A percentile compares a stretch with the other conserved stretches of the same genome.
These are phyloP conservation scores for Diaporthe citrichinensis DNA, from an alignment of 2,329 filamentous ascomycete species.

Conservation along the genomic window DNA sequence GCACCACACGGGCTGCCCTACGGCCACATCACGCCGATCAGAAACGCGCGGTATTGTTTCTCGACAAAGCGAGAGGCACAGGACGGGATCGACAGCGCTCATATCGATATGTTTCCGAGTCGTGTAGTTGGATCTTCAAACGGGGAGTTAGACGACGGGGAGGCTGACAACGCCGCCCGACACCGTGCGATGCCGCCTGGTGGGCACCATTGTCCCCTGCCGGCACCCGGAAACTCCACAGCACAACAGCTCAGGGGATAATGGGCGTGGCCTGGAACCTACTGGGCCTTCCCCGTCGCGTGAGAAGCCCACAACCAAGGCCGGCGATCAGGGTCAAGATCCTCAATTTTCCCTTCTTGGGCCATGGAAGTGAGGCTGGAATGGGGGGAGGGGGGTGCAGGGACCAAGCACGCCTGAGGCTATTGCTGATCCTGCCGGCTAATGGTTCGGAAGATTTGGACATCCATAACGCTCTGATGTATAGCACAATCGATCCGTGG, in stretches of 20 bases:
- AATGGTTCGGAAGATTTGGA: conserved; percentile 27
- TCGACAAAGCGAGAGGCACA: conserved; percentile 12
- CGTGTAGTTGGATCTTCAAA: conserved; percentile 13
- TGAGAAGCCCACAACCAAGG: conserved; percentile 10
- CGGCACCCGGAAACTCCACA: conserved; percentile 23
- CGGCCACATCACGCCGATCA: conserved; percentile 1
- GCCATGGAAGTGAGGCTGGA: conserved; percentile 14
- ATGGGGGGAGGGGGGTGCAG: neutral
- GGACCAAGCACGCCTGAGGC: conserved; percentile 9
- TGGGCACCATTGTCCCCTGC: conserved; percentile 7
- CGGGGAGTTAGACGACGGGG: conserved; percentile 7
- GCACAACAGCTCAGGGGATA: conserved; percentile 32
- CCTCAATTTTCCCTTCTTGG: conserved; percentile 23
- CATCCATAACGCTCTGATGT: conserved; percentile 24
- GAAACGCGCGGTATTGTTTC: neutral
- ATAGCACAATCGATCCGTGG: conserved; percentile 25
- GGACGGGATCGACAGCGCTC: conserved; percentile 23
- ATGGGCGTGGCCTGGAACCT: conserved; percentile 30
- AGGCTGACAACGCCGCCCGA: conserved; percentile 24
- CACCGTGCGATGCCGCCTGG: conserved; percentile 14
- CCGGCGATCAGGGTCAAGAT: conserved; percentile 20
- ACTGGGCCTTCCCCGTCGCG: conserved; percentile 5
- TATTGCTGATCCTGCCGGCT: conserved; percentile 24
- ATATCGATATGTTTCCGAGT: conserved; percentile 31
- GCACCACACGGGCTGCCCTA: conserved; percentile 4